phyloP scores from a whole-genome alignment of 495 filamentous ascomycete species.

The Daldinia concentrica region DNA sequence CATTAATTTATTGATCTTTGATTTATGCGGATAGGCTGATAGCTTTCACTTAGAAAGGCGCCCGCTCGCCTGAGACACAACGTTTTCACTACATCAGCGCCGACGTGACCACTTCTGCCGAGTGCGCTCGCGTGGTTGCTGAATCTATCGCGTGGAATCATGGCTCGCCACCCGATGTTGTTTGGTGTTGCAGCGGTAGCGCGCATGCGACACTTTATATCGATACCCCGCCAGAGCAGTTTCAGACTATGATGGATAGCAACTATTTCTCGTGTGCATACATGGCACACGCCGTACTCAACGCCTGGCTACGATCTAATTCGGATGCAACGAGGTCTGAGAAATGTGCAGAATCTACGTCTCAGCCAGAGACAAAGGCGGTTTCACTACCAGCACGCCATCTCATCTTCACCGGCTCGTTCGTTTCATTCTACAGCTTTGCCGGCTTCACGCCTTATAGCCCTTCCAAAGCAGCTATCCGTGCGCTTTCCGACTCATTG shows the following conservation, averaged over 20 bases:
- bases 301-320: slow-evolving; percentile 55
- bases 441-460: slow-evolving; percentile 80
- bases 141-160: slow-evolving; percentile 79
- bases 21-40: neutral
- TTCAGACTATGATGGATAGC: slow-evolving; percentile 78
- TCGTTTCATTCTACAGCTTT: slow-evolving; percentile 73
- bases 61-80: slow-evolving; percentile 65
- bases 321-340: neutral
- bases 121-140: slow-evolving; percentile 68
- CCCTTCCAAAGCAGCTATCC: slow-evolving; percentile 81
- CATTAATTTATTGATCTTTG: neutral
- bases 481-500: slow-evolving; percentile 76
- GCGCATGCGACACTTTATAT: slow-evolving; percentile 75
- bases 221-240: slow-evolving; percentile 65
- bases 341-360: neutral
- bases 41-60: slow-evolving; percentile 48
- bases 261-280: slow-evolving; percentile 86
- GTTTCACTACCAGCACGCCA: slow-evolving; percentile 62
- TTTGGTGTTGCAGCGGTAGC: slow-evolving; percentile 84
- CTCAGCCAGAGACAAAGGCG: neutral
- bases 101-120: slow-evolving; percentile 70
- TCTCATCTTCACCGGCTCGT: slow-evolving; percentile 81
- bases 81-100: slow-evolving; percentile 78
- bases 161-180: slow-evolving; percentile 73
- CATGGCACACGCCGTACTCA: slow-evolving; percentile 72